Percentiles rank a stretch among this genome's conserved stretches.
Conservation (phyloP, 2,329 filamentous ascomycete species). For the Aspergillus niger region DNA sequence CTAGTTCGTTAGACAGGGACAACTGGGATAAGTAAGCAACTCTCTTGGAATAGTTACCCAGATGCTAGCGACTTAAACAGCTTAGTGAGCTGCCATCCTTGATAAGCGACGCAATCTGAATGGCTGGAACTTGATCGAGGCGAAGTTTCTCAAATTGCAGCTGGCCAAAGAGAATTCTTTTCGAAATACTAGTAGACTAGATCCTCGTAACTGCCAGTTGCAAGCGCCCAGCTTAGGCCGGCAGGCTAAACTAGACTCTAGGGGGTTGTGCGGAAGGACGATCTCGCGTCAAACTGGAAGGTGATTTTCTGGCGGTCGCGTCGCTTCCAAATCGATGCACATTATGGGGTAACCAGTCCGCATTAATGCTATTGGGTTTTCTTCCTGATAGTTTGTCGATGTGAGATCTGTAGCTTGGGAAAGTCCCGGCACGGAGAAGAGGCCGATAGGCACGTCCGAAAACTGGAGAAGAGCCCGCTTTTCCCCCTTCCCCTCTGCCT, state of each 20-base stretch:
- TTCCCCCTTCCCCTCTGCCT: background rate
- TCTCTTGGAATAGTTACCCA: too few species aligned
- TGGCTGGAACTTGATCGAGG: conserved; percentile 4
- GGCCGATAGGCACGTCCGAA: background rate
- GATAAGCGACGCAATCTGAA: conserved; percentile 9
- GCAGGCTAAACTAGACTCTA: background rate
- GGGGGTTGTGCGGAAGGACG: background rate
- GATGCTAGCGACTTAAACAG: background rate
- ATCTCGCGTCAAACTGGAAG: background rate
- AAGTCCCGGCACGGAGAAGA: background rate
- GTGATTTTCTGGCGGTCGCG: background rate
- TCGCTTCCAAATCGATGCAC: conserved; percentile 3
- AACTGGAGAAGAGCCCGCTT: too few species aligned
- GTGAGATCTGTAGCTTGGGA: background rate
- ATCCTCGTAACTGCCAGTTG: background rate
- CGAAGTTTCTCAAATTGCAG: conserved; percentile 3
- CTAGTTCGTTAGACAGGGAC: background rate
- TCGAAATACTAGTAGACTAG: background rate
- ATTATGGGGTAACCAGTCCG: background rate
- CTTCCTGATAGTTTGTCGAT: background rate
- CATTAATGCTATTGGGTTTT: background rate
- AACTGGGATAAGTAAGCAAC: background rate
- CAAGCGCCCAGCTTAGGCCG: background rate
- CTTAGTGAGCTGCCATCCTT: conserved; percentile 10
- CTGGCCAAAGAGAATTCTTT: background rate